These are phyloP conservation scores for Solanum chacoense DNA, from an alignment of 305 asterid genomes.

Conservation along the genomic window DNA sequence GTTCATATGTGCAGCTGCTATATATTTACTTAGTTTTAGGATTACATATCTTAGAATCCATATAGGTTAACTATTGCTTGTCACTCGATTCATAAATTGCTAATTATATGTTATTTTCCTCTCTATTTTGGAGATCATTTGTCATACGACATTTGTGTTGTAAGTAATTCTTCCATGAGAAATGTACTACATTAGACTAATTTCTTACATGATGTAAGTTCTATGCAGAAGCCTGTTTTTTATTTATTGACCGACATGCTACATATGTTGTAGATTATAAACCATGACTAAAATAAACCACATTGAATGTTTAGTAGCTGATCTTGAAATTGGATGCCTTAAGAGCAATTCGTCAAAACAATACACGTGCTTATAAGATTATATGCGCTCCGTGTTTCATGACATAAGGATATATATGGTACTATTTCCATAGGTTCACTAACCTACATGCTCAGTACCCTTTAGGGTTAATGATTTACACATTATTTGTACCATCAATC, in stretches of 20 bases:
- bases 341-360: neutral
- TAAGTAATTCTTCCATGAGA: neutral
- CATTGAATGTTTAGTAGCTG: neutral
- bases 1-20: neutral
- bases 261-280: too few species aligned
- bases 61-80: neutral
- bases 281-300: neutral
- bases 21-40: neutral
- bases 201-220: neutral
- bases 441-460: neutral
- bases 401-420: neutral
- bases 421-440: neutral
- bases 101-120: neutral
- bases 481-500: neutral
- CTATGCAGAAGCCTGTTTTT: neutral
- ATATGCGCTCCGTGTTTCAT: neutral
- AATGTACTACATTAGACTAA: too few species aligned
- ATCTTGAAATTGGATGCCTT: neutral
- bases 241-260: neutral
- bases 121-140: neutral
- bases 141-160: neutral
- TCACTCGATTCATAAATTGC: neutral
- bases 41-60: too few species aligned
- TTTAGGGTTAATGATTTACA: neutral
- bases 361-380: neutral